Percentiles rank a stretch among this genome's conserved stretches.
These are phyloP conservation scores for Obelidium mucronatum DNA, from an alignment of 192 early-diverging fungal genomes.

Conservation along the genomic window DNA sequence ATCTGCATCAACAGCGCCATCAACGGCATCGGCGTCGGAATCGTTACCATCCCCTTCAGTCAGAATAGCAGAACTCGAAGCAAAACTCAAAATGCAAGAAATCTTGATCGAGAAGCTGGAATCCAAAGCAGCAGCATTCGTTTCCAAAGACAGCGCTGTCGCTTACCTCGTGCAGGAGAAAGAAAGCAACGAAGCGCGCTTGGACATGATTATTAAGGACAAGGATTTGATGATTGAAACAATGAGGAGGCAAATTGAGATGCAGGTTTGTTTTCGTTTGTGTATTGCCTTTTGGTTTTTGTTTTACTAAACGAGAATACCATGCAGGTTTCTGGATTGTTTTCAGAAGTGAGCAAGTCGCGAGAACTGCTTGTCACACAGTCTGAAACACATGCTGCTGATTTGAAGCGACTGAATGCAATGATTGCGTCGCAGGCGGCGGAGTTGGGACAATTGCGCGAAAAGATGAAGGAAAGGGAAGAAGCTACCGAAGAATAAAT, in stretches of 20 bases:
- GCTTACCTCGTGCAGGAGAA: conserved; percentile 24
- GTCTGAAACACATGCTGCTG: conserved; percentile 5
- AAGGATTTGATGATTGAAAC: conserved; percentile 41
- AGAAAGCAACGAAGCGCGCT: conserved; percentile 14
- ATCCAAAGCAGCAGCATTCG: conserved; percentile 9
- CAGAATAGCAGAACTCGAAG: conserved; percentile 16
- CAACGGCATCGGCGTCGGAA: no score
- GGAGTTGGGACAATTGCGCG: conserved; percentile 21
- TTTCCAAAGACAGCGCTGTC: conserved; percentile 20
- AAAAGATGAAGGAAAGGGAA: conserved; percentile 7
- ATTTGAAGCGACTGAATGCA: conserved; percentile 25
- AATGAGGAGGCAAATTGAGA: conserved; percentile 42
- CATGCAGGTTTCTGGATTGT: conserved; percentile 25
- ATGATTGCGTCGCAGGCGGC: conserved; percentile 14
- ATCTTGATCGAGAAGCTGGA: conserved; percentile 29
- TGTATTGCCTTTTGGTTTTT: neutral
- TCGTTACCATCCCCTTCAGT: neutral
- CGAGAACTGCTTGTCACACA: conserved; percentile 28
- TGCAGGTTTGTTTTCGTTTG: conserved; percentile 33
- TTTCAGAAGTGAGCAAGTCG: conserved; percentile 34
- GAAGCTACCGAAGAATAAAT: neutral
- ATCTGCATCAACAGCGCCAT: neutral
- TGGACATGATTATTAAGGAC: conserved; percentile 38
- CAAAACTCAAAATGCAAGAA: conserved; percentile 14
- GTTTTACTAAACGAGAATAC: neutral